Evolutionary conservation across 2,329 filamentous ascomycete species (phyloP), one percentile per base, ranked within the genome.

Genomic region (Fusarium albidum): DNA sequence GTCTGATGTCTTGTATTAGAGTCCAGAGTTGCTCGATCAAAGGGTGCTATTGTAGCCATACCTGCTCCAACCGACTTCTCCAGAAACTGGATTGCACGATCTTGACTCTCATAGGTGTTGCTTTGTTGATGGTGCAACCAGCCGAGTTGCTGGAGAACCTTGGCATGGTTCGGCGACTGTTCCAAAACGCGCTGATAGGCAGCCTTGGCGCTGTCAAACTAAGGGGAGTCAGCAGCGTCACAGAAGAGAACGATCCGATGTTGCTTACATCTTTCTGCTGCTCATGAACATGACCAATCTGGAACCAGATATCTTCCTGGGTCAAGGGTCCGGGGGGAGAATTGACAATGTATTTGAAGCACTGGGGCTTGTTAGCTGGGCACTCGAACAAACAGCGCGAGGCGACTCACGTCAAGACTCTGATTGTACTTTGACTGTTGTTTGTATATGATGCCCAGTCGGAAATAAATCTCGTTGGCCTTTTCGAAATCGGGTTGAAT

Each of bases 251-350:
- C 1, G n/a, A n/a, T n/a, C 15, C 15, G 5, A 13, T 8, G n/a
- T n/a, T 13, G 82, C 92, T 77, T 81, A 96, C 93, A 69, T 99
- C 95, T 82, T 98, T 98, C 75, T 98, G 94, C 69, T 98, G 95
- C 72, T 99, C 95, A 69, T 99, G 93, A 42, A 99, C 95, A 73
- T 99, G 95, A 21, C 95, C 95, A 69, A 99, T 98, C 75, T 99
- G 95, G 79, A 99, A 99, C 94, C 94, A 98, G 55, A 99, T 99
- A 67, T 99, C 95, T 73, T 98, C 94, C 73, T 98, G 93, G 0
- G 93, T 97, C 66, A 99, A 75, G 3, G 95, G 95, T 5, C 91
- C 88, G 4, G 95, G 95, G 25, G 95, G 94, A 46, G 96, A 93
- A 64, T 85, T 89, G 59, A 98, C 93, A 64, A 99, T 99, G 72